Evolutionary conservation across 768 basidiomycete species (phyloP).

Genomic region (Lactarius hatsudake): DNA sequence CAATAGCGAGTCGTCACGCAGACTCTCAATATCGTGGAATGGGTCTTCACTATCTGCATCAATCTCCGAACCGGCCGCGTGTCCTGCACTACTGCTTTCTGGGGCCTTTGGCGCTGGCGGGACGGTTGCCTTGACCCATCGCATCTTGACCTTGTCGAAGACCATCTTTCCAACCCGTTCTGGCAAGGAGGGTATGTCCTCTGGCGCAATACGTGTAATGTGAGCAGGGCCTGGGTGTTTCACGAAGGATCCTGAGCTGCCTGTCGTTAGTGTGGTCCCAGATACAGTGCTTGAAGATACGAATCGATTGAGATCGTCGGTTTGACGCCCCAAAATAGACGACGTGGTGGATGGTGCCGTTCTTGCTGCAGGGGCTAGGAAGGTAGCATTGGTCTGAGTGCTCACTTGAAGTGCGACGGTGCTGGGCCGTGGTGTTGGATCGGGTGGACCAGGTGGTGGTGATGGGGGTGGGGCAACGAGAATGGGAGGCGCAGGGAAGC

Average conservation of each 20-base stretch:
- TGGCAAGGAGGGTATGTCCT: conserved; percentile 70
- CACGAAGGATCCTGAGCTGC: conserved; percentile 76
- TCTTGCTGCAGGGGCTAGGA: conserved; percentile 25
- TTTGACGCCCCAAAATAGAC: conserved; percentile 49
- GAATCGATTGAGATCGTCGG: conserved; percentile 81
- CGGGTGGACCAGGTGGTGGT: conserved; percentile 27
- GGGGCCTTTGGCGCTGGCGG: conserved; percentile 31
- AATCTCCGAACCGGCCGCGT: conserved; percentile 36
- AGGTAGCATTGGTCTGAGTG: conserved; percentile 15
- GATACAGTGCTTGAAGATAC: conserved; percentile 88
- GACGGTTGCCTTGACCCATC: conserved; percentile 71
- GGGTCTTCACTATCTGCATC: conserved; percentile 76
- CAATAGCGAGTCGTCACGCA: conserved; percentile 47
- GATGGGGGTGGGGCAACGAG: conserved; percentile 27
- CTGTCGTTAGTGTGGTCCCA: conserved; percentile 64
- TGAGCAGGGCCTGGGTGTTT: conserved; percentile 81
- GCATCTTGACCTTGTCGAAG: conserved; percentile 79
- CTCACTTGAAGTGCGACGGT: not conserved
- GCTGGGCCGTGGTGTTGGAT: conserved; percentile 15
- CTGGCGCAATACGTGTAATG: conserved; percentile 76
- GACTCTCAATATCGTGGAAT: conserved; percentile 87
- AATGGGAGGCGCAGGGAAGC: conserved; percentile 34
- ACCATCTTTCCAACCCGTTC: conserved; percentile 85
- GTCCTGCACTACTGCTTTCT: conserved; percentile 34
- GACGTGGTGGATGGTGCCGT: conserved; percentile 46